Conservation (phyloP, 768 basidiomycete species). For the Pulveroboletus sp. region DNA sequence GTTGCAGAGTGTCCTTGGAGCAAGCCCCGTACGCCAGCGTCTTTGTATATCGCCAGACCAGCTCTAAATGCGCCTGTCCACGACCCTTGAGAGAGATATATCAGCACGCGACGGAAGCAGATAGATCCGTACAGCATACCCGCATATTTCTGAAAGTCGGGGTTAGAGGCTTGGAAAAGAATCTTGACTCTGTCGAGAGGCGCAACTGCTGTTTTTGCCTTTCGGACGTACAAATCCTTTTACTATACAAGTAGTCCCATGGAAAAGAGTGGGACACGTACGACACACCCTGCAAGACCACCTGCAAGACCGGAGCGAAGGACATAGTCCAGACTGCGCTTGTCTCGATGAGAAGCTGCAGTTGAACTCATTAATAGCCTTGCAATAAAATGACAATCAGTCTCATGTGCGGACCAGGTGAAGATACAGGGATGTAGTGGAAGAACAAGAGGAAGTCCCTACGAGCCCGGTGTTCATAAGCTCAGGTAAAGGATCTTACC, state of each 20-base stretch:
- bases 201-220: constrained; percentile 95
- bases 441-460: neutral
- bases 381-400: neutral
- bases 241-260: neutral
- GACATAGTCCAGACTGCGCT: constrained; percentile 54
- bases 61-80: constrained; percentile 85
- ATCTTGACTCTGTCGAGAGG: constrained; percentile 98
- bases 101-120: constrained; percentile 22
- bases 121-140: constrained; percentile 47
- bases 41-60: constrained; percentile 61
- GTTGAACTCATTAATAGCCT: constrained; percentile 31
- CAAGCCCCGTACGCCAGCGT: constrained; percentile 70
- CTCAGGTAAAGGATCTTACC: constrained; percentile 12
- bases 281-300: constrained; percentile 89
- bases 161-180: constrained; percentile 94
- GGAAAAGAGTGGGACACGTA: constrained; percentile 39
- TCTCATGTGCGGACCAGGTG: constrained; percentile 8
- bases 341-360: constrained; percentile 41
- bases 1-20: constrained; percentile 97
- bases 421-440: neutral
- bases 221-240: constrained; percentile 5
- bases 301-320: constrained; percentile 87
- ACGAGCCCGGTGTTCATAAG: neutral
- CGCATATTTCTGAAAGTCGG: constrained; percentile 89
- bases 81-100: constrained; percentile 49